Evolutionary conservation across 2,329 filamentous ascomycete species (phyloP), one percentile per base, ranked within the genome.

Genomic region (Colletotrichum truncatum): DNA sequence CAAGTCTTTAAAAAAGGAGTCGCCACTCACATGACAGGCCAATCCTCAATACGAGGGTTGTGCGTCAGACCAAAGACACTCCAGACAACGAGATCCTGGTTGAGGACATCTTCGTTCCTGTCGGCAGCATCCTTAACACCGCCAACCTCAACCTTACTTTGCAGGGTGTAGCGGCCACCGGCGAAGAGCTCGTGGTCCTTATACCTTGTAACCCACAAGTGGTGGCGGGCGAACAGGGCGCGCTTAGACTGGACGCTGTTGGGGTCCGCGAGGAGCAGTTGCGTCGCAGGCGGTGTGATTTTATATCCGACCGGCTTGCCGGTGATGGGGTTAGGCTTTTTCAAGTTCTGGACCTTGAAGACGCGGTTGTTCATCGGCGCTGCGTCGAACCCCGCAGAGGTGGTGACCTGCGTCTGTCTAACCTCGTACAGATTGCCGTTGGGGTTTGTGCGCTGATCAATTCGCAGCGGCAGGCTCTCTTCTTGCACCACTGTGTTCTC

Each of bases 1-100:
- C 8, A 12, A 2, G 25, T n/a, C 25, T 18, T 8, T 1, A 21
- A 16, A 34, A 2, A 2, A 9, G 23, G 18, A 25, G 8, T 41
- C 1, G 28, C n/a, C 23, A 78, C 82, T 6, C 83, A 85, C 86
- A 88, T 88, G 43, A 88, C 84, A 1, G 85, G 85, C 75, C 87
- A 88, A 69, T 88, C 86, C 68, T 88, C 86, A 39, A 84, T 79
- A 6, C 85, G 77, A 2, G 85, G 85, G 26, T 87, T 82, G 68
- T 88, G 86, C 45, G 86, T 88, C 54, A 88, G 81, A 32, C 85
- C 73, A 59, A 77, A 76, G 30, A 83, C 80, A 1, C 83, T 76
- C 79, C 81, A 85, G 16, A 85, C 76, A 4, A 84, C 81, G 25
- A 83, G 73, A 57, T 83, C 78, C 16, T 80, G 77, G 68, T 86